Evolutionary conservation across 1,284 basidiomycete genomes (phyloP), one percentile per base, ranked within the genome.

Genomic region (Cerrena zonata): DNA sequence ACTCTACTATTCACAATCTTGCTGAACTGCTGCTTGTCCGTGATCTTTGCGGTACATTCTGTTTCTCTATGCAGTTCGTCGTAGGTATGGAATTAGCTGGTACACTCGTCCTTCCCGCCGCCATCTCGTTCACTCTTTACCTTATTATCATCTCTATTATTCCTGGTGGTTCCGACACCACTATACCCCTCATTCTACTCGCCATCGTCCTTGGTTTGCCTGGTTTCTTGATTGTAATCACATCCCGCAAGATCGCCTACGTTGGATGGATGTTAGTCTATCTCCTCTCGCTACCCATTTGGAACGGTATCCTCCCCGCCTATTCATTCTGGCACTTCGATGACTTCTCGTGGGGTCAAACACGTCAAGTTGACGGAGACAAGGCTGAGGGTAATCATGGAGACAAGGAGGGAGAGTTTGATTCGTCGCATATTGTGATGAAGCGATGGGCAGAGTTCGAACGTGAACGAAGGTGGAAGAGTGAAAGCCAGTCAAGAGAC

Each of bases 301-400:
- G 94, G 94, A 98, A 98, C 73, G 92, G 94, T 61, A 77, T 95
- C 54, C 79, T 97, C 10, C 94, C 94, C 1, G 86, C 91, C 2
- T 98, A 97, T 69, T 81, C 94, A 30, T 99, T 92, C 73, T 98
- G 94, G 94, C 94, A 98, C 70, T 97, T 99, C 69, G 95, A 99
- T 66, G 96, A 99, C 75, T 99, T 99, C 71, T 93, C 91, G 18
- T 99, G 95, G 95, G 96, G 96, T 72, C 89, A 95, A 70, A 98
- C 95, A 30, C 80, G 95, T 56, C 86, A 84, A 71, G 75, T 98
- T 54, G 77, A 81, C 48, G 91, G 91, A 10, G 89, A 89, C 58
- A 79, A 78, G 57, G 82, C 76, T 56, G 79, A 73, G 30, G 78
- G 61, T 13, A 71, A 80, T 51, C 90, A 93, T 61, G 91, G 86